phyloP scores from a whole-genome alignment of 1,139 yeast genomes.

The Hyphopichia burtonii region DNA sequence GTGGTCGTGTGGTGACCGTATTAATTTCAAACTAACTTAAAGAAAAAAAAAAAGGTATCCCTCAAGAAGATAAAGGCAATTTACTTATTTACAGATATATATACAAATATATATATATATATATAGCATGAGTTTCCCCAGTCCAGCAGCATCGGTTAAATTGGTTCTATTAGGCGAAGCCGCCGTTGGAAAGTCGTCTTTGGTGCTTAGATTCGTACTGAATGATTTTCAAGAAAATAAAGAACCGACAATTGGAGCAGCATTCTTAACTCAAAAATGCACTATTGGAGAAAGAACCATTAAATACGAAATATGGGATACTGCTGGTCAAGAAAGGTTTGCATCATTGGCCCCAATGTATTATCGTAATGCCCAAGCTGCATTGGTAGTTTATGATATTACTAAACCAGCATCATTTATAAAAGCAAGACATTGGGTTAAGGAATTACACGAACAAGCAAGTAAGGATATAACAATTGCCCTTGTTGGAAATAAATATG shows the following conservation, averaged over 20 bases:
- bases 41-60: background rate
- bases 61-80: background rate
- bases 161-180: conserved; percentile 93
- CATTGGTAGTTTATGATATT: conserved; percentile 91
- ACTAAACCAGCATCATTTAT: conserved; percentile 97
- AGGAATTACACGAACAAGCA: conserved; percentile 94
- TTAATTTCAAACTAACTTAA: background rate
- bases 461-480: conserved; percentile 89
- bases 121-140: conserved; percentile 30
- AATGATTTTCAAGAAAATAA: conserved; percentile 97
- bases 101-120: too few relatives aligned
- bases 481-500: conserved; percentile 88
- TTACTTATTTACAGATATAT: background rate
- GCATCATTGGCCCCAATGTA: conserved; percentile 98
- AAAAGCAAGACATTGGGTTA: conserved; percentile 99
- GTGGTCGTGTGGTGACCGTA: background rate
- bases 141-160: conserved; percentile 73
- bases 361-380: conserved; percentile 98
- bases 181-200: conserved; percentile 94
- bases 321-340: conserved; percentile 98
- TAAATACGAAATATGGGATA: conserved; percentile 98
- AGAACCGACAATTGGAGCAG: conserved; percentile 98
- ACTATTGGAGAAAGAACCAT: conserved; percentile 86
- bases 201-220: conserved; percentile 88
- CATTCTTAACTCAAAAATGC: conserved; percentile 92